phyloP scores from a whole-genome alignment of 1,139 yeast species.

The Kurtzmaniella natalensis region DNA sequence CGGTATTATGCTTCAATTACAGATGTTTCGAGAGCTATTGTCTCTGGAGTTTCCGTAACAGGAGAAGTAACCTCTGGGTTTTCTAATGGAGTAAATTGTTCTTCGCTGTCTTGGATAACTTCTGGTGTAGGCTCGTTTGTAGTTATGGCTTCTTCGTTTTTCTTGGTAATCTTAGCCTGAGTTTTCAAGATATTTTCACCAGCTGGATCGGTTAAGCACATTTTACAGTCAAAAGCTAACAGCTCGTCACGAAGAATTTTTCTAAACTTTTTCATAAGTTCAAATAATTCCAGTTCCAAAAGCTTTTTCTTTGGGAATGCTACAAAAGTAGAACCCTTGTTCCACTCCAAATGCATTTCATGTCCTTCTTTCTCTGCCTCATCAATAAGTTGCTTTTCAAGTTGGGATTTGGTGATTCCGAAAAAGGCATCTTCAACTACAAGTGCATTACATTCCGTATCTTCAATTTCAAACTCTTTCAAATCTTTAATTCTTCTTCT shows the following conservation, averaged over 20 bases:
- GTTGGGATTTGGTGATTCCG: constrained; percentile 47
- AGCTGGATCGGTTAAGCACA: constrained; percentile 37
- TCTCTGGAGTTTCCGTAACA: too few species aligned
- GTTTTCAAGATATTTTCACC: constrained; percentile 30
- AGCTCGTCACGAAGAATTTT: constrained; percentile 31
- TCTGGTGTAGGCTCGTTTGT: too few species aligned
- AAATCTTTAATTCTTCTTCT: constrained; percentile 19
- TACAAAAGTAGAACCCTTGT: constrained; percentile 40
- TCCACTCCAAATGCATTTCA: constrained; percentile 29
- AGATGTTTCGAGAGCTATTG: too few species aligned
- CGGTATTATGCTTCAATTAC: too few species aligned
- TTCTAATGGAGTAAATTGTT: too few species aligned
- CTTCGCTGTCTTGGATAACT: too few species aligned
- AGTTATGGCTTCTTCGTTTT: too few species aligned
- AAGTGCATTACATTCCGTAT: constrained; percentile 46
- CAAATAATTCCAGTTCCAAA: constrained; percentile 29
- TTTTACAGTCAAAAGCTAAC: constrained; percentile 46
- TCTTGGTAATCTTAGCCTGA: neutral
- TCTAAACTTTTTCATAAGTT: constrained; percentile 29
- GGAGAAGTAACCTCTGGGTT: too few species aligned
- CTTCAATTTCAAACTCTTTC: constrained; percentile 18
- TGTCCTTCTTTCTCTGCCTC: constrained; percentile 15
- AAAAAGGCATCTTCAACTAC: constrained; percentile 49
- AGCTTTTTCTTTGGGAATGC: constrained; percentile 29
- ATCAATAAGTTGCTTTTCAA: constrained; percentile 29